Evolutionary conservation across 768 basidiomycete species (phyloP).

Genomic region (Auriscalpium orientale): DNA sequence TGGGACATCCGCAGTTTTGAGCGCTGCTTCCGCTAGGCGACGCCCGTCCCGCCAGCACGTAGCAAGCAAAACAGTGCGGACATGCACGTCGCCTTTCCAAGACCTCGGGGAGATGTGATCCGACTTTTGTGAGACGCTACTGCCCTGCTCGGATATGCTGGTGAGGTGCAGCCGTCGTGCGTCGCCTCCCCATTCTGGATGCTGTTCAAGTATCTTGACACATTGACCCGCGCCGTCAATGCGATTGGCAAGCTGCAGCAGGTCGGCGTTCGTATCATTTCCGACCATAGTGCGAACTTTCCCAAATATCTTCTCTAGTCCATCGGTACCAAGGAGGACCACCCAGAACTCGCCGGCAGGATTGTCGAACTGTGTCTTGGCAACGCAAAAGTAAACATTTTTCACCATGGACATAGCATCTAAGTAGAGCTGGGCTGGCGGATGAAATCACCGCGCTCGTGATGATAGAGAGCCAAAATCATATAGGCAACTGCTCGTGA

Average conservation of each 20-base stretch:
- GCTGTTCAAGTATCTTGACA: not conserved
- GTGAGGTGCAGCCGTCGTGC: not conserved
- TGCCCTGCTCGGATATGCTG: not conserved
- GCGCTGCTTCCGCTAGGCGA: not conserved
- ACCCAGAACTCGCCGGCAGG: constrained; percentile 12
- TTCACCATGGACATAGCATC: constrained; percentile 33
- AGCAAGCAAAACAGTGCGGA: not conserved
- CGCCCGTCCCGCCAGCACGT: not conserved
- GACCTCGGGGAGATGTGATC: not conserved
- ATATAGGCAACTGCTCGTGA: not conserved
- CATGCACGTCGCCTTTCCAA: not conserved
- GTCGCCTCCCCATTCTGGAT: not conserved
- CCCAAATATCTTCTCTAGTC: constrained; percentile 12
- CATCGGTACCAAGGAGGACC: constrained; percentile 18
- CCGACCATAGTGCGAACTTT: not conserved
- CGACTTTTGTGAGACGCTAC: not conserved
- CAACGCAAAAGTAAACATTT: constrained; percentile 31
- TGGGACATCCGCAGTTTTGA: not conserved
- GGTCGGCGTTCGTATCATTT: not conserved
- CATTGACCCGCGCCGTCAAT: not conserved
- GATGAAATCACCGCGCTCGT: constrained; percentile 18
- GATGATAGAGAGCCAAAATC: constrained; percentile 12
- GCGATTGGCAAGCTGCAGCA: not conserved
- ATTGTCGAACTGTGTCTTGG: constrained; percentile 19
- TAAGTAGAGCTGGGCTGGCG: constrained; percentile 20